Evolutionary conservation across 768 basidiomycete species (phyloP), one percentile per base, ranked within the genome.

Genomic region (Suillus cothurnatus): DNA sequence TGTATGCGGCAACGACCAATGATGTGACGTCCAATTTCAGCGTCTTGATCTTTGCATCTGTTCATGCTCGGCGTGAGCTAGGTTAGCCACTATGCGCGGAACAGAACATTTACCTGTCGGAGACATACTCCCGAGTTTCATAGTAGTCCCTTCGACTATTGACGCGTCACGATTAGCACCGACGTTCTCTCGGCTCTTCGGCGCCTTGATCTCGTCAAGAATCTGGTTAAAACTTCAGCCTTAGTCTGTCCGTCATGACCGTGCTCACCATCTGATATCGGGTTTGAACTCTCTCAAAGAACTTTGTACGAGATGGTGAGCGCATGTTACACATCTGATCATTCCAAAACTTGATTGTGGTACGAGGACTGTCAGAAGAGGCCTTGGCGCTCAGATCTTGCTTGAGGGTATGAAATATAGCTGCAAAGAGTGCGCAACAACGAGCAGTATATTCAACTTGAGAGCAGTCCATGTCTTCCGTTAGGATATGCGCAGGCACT

Each of bases 391-490:
- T 63, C 19, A 72, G 31, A 39, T 45, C 34, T 21, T n/a, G 52
- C 1, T 59, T 4, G 4, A 71, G 50, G 0, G 59, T 41, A 0
- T 43, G 26, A 4, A 72, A 72, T 26, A 72, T 52, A 12, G 71
- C 69, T 1, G 49, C 62, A 56, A 72, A 62, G 55, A 72, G 65
- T 0, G 63, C 56, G 7, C 56, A 69, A 50, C 68, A 72, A 9
- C 55, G 8, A 0, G 23, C 34, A 9, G 28, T 43, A 28, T 71
- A 73, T 0, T 19, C 58, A 5, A 11, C 14, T 12, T 6, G 28
- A 9, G 62, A 15, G 6, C 57, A 38, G 2, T 17, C 1, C 2
- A 61, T 45, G 6, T 61, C 63, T 12, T 62, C 21, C 6, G 68
- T 68, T 28, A 72, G 58, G 19, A 72, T 64, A 11, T 39, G 9